Evolutionary conservation across 1,139 yeast genomes (phyloP).

Genomic region (Wickerhamiella pararugosa): DNA sequence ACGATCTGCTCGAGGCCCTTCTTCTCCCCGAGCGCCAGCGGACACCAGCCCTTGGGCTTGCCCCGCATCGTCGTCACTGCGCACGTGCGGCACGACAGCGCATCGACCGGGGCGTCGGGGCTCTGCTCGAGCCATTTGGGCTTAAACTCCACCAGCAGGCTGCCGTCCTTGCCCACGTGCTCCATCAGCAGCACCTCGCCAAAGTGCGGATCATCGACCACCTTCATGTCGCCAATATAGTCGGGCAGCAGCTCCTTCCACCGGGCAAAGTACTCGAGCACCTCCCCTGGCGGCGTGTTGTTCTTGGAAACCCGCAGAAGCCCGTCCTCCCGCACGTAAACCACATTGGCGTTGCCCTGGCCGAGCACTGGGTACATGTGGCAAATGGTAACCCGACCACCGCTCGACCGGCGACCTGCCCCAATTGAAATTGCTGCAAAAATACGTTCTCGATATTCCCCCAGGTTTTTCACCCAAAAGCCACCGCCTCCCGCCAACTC

Average conservation of each 20-base stretch:
- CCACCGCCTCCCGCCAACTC: background rate
- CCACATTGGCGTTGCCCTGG: constrained; percentile 8
- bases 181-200: constrained; percentile 10
- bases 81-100: constrained; percentile 30
- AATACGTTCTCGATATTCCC: background rate
- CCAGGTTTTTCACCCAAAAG: background rate
- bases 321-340: constrained; percentile 3
- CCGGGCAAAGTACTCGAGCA: constrained; percentile 8
- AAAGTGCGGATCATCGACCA: constrained; percentile 5
- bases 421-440: no score
- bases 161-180: constrained; percentile 9
- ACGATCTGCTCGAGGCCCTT: constrained; percentile 11
- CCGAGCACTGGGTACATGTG: constrained; percentile 2
- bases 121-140: constrained; percentile 33
- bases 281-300: constrained; percentile 8
- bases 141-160: constrained; percentile 26
- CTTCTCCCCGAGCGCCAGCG: constrained; percentile 22
- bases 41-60: constrained; percentile 22
- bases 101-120: constrained; percentile 24
- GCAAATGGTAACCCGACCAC: background rate
- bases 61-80: constrained; percentile 26
- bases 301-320: constrained; percentile 14
- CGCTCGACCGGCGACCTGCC: no score
- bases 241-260: constrained; percentile 8
- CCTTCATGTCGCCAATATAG: constrained; percentile 10